Conservation (phyloP, 139 green algal species). For the Chlamydomonas sp. region DNA sequence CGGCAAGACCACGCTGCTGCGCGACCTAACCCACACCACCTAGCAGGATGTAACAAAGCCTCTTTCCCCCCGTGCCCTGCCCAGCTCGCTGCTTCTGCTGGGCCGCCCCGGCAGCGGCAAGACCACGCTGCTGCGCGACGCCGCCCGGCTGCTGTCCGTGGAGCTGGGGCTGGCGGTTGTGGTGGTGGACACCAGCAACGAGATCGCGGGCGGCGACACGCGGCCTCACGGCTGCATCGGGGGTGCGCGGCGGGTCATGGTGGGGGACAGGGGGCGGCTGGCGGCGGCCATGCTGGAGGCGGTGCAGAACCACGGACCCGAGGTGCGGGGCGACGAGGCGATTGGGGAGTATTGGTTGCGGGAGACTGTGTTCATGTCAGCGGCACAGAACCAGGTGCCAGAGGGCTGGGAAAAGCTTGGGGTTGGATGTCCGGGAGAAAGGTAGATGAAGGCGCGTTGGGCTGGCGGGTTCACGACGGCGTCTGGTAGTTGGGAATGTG, state of each 20-base stretch:
- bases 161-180: conserved; percentile 47
- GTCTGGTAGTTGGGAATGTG: too few species aligned
- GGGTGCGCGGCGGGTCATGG: conserved; percentile 49
- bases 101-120: conserved; percentile 55
- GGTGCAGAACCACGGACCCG: conserved; percentile 66
- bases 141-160: conserved; percentile 54
- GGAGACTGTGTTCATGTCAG: too few species aligned
- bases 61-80: background rate
- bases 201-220: conserved; percentile 66
- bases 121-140: conserved; percentile 66
- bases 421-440: too few species aligned
- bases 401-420: too few species aligned
- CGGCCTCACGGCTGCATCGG: conserved; percentile 69
- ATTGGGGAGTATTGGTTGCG: too few species aligned
- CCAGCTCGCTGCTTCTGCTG: conserved; percentile 41
- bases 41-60: too few species aligned
- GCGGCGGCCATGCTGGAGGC: conserved; percentile 52
- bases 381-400: too few species aligned
- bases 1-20: too few species aligned
- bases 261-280: conserved; percentile 40
- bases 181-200: conserved; percentile 68
- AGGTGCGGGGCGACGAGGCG: conserved; percentile 15
- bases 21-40: too few species aligned
- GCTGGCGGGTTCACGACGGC: too few species aligned
- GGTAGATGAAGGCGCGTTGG: too few species aligned